Percentiles rank a stretch among this genome's conserved stretches.
Evolutionary conservation across 1,139 yeast species (phyloP).

Genomic region (Casaregolazyma suthepensis): DNA sequence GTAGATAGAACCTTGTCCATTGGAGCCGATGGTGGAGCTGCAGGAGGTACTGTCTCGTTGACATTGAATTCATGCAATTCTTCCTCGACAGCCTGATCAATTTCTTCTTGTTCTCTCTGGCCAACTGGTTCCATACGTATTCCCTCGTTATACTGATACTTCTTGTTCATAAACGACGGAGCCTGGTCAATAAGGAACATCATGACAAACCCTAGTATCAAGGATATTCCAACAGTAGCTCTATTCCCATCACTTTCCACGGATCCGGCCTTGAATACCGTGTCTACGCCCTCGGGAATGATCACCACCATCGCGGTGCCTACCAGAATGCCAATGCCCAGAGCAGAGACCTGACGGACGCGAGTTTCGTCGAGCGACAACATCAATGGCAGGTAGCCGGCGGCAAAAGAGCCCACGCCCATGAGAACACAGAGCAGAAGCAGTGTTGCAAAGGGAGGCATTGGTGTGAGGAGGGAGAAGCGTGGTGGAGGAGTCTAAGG

Average conservation of each 20-base stretch:
- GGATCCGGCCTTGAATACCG: constrained; percentile 31
- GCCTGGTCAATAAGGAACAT: constrained; percentile 47
- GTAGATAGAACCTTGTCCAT: constrained; percentile 24
- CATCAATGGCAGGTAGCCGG: constrained; percentile 37
- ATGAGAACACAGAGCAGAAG: constrained; percentile 25
- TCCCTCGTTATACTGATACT: not conserved
- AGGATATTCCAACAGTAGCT: constrained; percentile 31
- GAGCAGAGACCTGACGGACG: constrained; percentile 38
- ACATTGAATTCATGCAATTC: constrained; percentile 5
- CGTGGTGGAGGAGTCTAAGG: not conserved
- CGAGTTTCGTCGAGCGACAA: constrained; percentile 29
- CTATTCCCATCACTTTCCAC: constrained; percentile 16
- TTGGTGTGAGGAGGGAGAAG: constrained; percentile 4
- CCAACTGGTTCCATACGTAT: not conserved
- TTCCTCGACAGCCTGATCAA: constrained; percentile 4
- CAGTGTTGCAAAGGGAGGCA: constrained; percentile 24
- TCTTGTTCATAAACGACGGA: not conserved
- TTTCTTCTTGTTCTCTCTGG: not conserved
- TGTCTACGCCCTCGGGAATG: constrained; percentile 64
- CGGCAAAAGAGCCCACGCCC: constrained; percentile 31
- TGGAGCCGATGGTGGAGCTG: not conserved
- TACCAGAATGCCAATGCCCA: constrained; percentile 58
- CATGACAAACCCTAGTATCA: constrained; percentile 45
- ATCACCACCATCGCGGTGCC: constrained; percentile 61
- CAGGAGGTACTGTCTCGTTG: not conserved